phyloP scores from a whole-genome alignment of 345 rosid genomes.

The Corchorus capsularis region DNA sequence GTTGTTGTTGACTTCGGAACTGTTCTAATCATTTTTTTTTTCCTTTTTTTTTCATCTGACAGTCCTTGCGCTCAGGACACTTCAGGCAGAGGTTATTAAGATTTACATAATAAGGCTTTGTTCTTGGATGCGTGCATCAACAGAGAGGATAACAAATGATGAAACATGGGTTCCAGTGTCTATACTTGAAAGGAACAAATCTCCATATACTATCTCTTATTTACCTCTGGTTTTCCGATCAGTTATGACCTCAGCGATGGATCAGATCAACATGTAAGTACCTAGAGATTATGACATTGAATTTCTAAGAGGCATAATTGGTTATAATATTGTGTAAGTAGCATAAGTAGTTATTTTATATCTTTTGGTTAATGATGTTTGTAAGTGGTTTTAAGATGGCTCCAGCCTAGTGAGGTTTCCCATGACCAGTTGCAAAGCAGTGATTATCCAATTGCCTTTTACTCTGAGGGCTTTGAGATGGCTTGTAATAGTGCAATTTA shows the following conservation, averaged over 20 bases:
- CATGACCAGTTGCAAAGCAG: not conserved
- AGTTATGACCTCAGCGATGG: conserved; percentile 76
- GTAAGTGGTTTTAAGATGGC: not conserved
- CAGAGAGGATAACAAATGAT: conserved; percentile 72
- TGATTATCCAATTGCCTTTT: not conserved
- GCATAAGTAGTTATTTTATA: not conserved
- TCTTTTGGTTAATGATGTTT: not conserved
- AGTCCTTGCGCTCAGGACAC: conserved; percentile 69
- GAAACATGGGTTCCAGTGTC: conserved; percentile 92
- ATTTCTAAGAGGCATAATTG: not conserved
- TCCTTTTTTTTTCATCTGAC: conserved; percentile 32
- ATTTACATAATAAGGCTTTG: conserved; percentile 84
- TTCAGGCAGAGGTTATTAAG: conserved; percentile 81
- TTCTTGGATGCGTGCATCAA: conserved; percentile 90
- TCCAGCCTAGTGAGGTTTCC: not conserved
- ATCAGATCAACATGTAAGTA: conserved; percentile 84
- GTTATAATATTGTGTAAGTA: not conserved
- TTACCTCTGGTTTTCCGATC: conserved; percentile 89
- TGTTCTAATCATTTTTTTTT: conserved; percentile 29
- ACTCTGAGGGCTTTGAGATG: not conserved
- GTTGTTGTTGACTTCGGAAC: conserved; percentile 25
- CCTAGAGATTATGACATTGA: conserved; percentile 13
- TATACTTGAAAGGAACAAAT: conserved; percentile 86
- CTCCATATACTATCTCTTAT: conserved; percentile 86
- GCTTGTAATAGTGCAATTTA: not conserved